These are phyloP conservation scores for Penicillium sclerotigenum DNA, from an alignment of 2,329 filamentous ascomycete genomes.

Conservation along the genomic window DNA sequence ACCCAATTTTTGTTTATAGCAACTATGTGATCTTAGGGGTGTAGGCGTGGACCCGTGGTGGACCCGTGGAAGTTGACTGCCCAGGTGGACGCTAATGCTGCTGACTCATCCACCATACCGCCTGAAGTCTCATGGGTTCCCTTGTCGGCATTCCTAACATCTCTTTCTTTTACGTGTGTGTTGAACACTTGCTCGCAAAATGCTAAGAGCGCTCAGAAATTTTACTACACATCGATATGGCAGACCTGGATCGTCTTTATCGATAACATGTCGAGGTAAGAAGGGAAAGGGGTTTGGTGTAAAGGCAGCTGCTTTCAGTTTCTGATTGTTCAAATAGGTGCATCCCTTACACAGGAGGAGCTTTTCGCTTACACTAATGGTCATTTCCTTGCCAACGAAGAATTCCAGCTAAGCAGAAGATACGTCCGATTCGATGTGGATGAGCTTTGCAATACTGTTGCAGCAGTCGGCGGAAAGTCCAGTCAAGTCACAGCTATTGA, in stretches of 20 bases:
- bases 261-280: conserved; percentile 18
- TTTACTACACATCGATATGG: conserved; percentile 1
- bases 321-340: conserved; percentile 18
- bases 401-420: not conserved
- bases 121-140: not conserved
- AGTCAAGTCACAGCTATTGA: not conserved
- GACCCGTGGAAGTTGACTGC: not conserved
- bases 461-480: not conserved
- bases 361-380: conserved; percentile 15
- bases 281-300: conserved; percentile 1
- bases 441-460: not conserved
- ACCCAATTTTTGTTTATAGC: not conserved
- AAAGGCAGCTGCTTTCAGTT: conserved; percentile 2
- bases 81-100: not conserved
- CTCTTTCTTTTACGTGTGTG: not conserved
- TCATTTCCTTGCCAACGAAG: not conserved
- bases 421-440: not conserved
- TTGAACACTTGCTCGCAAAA: not conserved
- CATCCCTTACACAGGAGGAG: conserved; percentile 18
- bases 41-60: not conserved
- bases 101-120: not conserved
- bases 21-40: not conserved
- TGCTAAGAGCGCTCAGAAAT: conserved; percentile 5
- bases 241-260: conserved; percentile 4
- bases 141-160: not conserved